These are phyloP conservation scores for Pisolithus albus DNA, from an alignment of 768 basidiomycete species.

Conservation along the genomic window DNA sequence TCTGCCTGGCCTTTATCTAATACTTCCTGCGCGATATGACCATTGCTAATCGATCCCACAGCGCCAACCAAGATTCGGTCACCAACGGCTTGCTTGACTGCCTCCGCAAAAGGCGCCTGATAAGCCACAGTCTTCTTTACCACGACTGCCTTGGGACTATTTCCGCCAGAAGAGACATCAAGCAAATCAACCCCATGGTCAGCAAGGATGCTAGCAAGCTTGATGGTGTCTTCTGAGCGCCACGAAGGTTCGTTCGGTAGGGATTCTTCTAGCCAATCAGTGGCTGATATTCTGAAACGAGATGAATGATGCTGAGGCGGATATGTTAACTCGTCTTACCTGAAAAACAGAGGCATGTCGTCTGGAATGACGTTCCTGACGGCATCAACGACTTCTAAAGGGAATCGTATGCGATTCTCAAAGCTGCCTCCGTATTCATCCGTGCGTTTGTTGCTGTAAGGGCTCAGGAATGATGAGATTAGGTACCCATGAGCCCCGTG, in stretches of 20 bases:
- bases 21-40: conserved; percentile 38
- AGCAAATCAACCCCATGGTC: conserved; percentile 51
- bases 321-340: conserved; percentile 21
- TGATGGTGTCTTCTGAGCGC: conserved; percentile 61
- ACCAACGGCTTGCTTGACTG: conserved; percentile 42
- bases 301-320: conserved; percentile 34
- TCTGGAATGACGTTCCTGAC: conserved; percentile 48
- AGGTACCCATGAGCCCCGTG: conserved; percentile 65
- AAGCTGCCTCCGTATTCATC: conserved; percentile 71
- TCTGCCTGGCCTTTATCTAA: conserved; percentile 40
- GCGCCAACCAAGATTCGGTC: conserved; percentile 28
- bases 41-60: conserved; percentile 26
- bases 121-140: conserved; percentile 28
- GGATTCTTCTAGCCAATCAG: conserved; percentile 63
- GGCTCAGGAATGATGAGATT: conserved; percentile 61
- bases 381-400: conserved; percentile 48
- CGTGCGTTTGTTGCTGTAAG: conserved; percentile 63
- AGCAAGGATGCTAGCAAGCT: conserved; percentile 48
- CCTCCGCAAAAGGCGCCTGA: conserved; percentile 52
- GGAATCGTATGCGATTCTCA: conserved; percentile 65
- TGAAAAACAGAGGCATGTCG: conserved; percentile 56
- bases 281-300: conserved; percentile 50
- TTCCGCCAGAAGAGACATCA: background rate
- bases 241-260: conserved; percentile 57
- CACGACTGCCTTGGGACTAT: conserved; percentile 19